phyloP scores from a whole-genome alignment of 2,329 filamentous ascomycete species.

The Penicillium sp. region DNA sequence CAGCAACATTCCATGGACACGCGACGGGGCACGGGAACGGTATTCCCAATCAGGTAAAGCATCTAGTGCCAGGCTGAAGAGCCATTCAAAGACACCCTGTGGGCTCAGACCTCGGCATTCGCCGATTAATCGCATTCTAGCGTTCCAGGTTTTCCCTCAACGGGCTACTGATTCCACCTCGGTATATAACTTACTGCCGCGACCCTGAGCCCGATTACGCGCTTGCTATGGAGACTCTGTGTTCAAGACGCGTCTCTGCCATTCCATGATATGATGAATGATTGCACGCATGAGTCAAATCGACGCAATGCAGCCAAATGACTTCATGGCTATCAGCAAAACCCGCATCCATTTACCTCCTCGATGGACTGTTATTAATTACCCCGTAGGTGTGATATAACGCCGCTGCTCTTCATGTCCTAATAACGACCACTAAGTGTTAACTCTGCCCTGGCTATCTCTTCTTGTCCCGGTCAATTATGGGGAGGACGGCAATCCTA shows the following conservation, averaged over 20 bases:
- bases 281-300: neutral
- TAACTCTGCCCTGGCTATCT: neutral
- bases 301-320: neutral
- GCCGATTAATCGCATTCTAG: conserved; percentile 3
- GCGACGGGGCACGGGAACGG: conserved; percentile 3
- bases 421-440: neutral
- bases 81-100: neutral
- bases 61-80: neutral
- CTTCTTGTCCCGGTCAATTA: no score
- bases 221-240: neutral
- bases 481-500: no score
- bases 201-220: neutral
- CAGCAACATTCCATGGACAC: neutral
- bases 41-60: conserved; percentile 12
- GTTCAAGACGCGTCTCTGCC: neutral
- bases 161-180: conserved; percentile 5
- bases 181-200: conserved; percentile 3
- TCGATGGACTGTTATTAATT: neutral
- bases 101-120: conserved; percentile 6
- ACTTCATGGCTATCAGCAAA: neutral
- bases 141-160: conserved; percentile 1
- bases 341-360: neutral
- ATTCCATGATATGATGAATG: neutral
- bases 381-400: neutral
- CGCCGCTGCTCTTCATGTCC: neutral